phyloP scores from a whole-genome alignment of 2,329 filamentous ascomycete species.

The Ciborinia camelliae region DNA sequence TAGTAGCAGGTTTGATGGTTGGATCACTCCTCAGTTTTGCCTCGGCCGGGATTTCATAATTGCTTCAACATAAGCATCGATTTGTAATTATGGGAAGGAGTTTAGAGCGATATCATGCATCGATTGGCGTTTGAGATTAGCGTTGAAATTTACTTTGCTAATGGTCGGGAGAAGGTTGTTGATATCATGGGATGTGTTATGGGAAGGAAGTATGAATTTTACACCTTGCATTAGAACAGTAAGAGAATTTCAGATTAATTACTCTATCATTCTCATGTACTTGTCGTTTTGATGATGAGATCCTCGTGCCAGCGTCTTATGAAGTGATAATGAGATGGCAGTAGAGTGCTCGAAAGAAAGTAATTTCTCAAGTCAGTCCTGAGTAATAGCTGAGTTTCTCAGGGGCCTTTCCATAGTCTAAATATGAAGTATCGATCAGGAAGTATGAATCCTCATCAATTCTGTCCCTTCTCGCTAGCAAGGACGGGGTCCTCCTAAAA shows the following conservation, averaged over 20 bases:
- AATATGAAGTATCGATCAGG: not conserved
- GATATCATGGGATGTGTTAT: not conserved
- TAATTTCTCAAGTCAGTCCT: too few species aligned
- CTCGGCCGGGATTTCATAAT: constrained; percentile 43
- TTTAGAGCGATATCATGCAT: constrained; percentile 12
- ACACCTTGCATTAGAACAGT: not conserved
- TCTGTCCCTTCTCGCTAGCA: too few species aligned
- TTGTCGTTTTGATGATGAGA: not conserved
- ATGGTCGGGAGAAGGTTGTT: not conserved
- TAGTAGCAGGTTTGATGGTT: constrained; percentile 77
- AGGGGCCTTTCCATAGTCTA: not conserved
- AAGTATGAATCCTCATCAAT: not conserved
- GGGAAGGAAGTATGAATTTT: constrained; percentile 2
- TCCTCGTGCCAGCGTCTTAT: not conserved
- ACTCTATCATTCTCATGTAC: too few species aligned
- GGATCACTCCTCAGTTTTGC: constrained; percentile 91
- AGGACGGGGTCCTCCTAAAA: too few species aligned
- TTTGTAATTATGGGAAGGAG: constrained; percentile 8
- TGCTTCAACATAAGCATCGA: not conserved
- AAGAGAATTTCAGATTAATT: not conserved
- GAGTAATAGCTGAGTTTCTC: not conserved
- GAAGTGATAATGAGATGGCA: not conserved
- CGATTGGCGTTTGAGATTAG: constrained; percentile 1
- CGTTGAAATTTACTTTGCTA: not conserved
- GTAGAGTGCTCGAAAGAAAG: not conserved